These are phyloP conservation scores for Arthrobotrys sphaeroides DNA, from an alignment of 2,329 filamentous ascomycete species.

Conservation along the genomic window DNA sequence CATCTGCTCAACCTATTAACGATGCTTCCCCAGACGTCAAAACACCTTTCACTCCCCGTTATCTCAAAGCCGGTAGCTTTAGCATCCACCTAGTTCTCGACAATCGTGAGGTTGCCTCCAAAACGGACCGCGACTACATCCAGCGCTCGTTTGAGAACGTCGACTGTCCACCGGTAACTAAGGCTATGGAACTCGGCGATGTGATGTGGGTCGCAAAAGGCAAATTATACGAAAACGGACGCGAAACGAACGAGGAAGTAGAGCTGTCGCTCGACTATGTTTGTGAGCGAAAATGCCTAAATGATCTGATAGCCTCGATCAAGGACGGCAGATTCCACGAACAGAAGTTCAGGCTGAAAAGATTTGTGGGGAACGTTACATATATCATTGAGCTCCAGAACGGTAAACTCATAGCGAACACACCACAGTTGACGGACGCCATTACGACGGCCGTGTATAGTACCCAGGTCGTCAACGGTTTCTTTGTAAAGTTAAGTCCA, in stretches of 20 bases:
- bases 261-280: slow-evolving; percentile 83
- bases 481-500: slow-evolving; percentile 78
- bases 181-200: slow-evolving; percentile 77
- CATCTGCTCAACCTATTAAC: slow-evolving; percentile 47
- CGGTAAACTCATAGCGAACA: slow-evolving; percentile 9
- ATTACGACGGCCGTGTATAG: slow-evolving; percentile 78
- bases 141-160: slow-evolving; percentile 75
- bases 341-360: slow-evolving; percentile 80
- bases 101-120: slow-evolving; percentile 75
- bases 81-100: slow-evolving; percentile 78
- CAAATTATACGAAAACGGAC: slow-evolving; percentile 58
- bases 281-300: slow-evolving; percentile 80
- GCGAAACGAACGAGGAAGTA: slow-evolving; percentile 65
- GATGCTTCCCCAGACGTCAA: slow-evolving; percentile 53
- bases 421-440: slow-evolving; percentile 63
- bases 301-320: slow-evolving; percentile 81
- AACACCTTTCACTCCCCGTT: slow-evolving; percentile 68
- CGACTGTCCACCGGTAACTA: slow-evolving; percentile 73
- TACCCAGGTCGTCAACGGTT: slow-evolving; percentile 80
- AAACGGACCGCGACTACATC: slow-evolving; percentile 78
- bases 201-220: slow-evolving; percentile 82
- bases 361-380: slow-evolving; percentile 77
- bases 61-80: slow-evolving; percentile 72
- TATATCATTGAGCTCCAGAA: slow-evolving; percentile 75
- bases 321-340: slow-evolving; percentile 84